A percentile compares a stretch with the other conserved stretches of the same genome.
These are phyloP conservation scores for Rhododendron ferrugineum DNA, from an alignment of 148 eudicot species.

Conservation along the genomic window DNA sequence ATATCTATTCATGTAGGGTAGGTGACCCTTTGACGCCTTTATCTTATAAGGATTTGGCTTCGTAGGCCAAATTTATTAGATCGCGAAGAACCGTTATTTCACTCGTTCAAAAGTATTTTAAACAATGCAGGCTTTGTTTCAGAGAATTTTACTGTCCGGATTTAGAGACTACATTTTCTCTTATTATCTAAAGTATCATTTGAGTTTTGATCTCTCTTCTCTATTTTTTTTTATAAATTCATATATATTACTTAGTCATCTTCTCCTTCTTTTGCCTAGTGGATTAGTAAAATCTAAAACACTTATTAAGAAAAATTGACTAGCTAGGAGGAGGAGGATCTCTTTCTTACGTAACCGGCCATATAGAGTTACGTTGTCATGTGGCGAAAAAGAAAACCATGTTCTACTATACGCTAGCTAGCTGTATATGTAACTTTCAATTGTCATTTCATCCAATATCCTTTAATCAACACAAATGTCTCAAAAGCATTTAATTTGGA, in stretches of 20 bases:
- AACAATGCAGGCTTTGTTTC: background rate
- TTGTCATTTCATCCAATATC: background rate
- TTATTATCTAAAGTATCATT: background rate
- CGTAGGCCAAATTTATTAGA: background rate
- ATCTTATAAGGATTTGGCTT: background rate
- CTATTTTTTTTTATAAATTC: background rate
- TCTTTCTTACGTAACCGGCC: background rate
- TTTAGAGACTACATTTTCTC: background rate
- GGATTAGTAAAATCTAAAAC: background rate
- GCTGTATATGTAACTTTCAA: background rate
- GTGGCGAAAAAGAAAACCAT: background rate
- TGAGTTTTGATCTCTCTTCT: too few species aligned
- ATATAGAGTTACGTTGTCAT: background rate
- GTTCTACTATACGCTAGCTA: background rate
- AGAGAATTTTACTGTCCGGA: too few species aligned
- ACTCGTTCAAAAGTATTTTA: background rate
- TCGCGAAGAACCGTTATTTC: background rate
- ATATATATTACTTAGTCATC: background rate
- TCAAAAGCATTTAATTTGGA: background rate
- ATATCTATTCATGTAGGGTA: background rate
- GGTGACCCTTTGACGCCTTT: background rate
- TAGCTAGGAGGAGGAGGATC: background rate
- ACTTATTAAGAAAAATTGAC: background rate
- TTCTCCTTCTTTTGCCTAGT: background rate
- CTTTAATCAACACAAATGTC: background rate